Evolutionary conservation across 2,329 filamentous ascomycete species (phyloP).

Genomic region (Monosporascus sp.): DNA sequence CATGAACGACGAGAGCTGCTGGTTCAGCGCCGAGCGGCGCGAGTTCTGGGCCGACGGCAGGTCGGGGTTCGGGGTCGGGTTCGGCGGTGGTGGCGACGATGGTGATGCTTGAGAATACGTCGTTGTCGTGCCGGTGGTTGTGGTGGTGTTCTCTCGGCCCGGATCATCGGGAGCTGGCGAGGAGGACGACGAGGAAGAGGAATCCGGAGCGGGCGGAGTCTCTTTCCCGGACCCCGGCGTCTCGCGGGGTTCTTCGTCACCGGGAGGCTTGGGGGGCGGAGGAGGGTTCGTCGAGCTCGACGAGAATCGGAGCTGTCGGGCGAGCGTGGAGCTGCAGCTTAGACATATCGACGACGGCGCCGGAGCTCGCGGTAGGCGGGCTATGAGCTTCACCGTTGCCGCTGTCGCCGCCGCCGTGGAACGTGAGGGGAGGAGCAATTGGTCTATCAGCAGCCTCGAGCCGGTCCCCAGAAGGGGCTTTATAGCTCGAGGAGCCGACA

Average conservation of each 20-base stretch:
- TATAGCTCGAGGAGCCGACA: slow-evolving; percentile 22
- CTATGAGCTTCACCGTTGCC: slow-evolving; percentile 16
- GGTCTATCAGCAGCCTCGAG: slow-evolving; percentile 21
- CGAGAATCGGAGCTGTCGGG: slow-evolving; percentile 20
- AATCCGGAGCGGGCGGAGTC: not conserved
- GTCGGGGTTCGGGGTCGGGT: slow-evolving; percentile 18
- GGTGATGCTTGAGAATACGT: slow-evolving; percentile 1
- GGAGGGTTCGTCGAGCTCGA: slow-evolving; percentile 19
- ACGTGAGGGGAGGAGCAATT: slow-evolving; percentile 17
- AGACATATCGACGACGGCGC: slow-evolving; percentile 21
- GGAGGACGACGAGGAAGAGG: slow-evolving; percentile 11
- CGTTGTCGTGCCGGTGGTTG: not conserved
- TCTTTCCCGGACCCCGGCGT: not conserved
- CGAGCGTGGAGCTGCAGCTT: slow-evolving; percentile 17
- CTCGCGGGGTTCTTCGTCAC: not conserved
- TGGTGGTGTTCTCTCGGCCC: not conserved
- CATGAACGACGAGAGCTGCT: slow-evolving; percentile 67
- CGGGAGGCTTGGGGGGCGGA: slow-evolving; percentile 13
- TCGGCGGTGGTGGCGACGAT: slow-evolving; percentile 5
- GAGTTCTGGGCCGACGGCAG: slow-evolving; percentile 43
- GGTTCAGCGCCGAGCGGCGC: slow-evolving; percentile 36
- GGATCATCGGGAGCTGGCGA: slow-evolving; percentile 1
- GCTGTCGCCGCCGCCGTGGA: slow-evolving; percentile 5
- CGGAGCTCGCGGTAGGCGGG: slow-evolving; percentile 3
- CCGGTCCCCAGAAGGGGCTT: slow-evolving; percentile 21